Base-by-base conservation (phyloP, 1,284 basidiomycete genomes). In the Agroathelia rolfsii region DNA sequence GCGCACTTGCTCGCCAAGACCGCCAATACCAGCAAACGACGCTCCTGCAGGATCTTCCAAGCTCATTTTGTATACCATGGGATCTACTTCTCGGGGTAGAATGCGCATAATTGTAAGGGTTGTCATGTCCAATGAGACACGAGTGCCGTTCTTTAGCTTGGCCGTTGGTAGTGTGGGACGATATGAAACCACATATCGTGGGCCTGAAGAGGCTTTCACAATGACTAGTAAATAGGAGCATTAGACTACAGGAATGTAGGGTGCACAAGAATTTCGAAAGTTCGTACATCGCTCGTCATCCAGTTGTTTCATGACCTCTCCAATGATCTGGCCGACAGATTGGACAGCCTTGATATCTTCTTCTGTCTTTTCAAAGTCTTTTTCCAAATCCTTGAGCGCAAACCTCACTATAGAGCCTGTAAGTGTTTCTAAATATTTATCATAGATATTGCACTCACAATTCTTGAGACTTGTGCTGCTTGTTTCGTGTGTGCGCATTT, bases 341-440 rank as follows among this genome's bases (percentile, higher is more conserved):
- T 98, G 95, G 10, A 99, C 79, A 30, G 95, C 95, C 61, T 97
- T 97, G 62, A 99, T 96, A 53, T 98, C 94, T 27, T 99, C 92
- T 58, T 99, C 95, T 0, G 92, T 95, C 72, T 95, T 94, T 49
- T 83, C 87, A 51, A 80, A 98, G 37, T 85, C 82, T 48, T 81
- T 81, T 53, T 93, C 83, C 9, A 98, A 62, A 38, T 89, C 80
- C 51, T 88, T 90, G 42, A 95, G 62, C 11, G 82, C 82, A 52
- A 87, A 86, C 21, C 85, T 69, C 35, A 87, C 84, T 88, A 38
- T 3, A 16, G 29, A 20, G 34, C 30, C 14, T 18, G 6, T 39
- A 21, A 26, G 12, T 8, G 40, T 19, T 1, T 11, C 13, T 11
- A 20, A 26, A 13, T 12, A 30, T 15, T 12, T 15, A 26, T 12